Percentiles rank a stretch among this genome's conserved stretches.
Conservation (phyloP, 129 eudicot genomes). For the Lactuca sativa region DNA sequence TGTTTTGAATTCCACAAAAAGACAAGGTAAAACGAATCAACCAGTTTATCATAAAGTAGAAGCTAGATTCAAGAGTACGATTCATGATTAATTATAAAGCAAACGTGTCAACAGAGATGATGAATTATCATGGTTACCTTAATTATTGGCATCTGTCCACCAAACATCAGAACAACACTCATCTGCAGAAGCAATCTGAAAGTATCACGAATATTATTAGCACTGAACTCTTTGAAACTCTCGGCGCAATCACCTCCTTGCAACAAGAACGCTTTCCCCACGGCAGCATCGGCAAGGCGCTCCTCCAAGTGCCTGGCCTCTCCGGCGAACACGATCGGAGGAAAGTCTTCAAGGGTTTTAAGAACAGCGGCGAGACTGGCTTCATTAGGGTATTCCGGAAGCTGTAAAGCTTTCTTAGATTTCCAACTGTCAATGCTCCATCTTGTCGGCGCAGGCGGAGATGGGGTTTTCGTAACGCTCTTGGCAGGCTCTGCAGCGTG, state of each 20-base stretch:
- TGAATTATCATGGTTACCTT: slow-evolving; percentile 32
- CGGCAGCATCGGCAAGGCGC: slow-evolving; percentile 60
- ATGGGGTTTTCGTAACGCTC: slow-evolving; percentile 19
- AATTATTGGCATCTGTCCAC: slow-evolving; percentile 65
- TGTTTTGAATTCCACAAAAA: neutral
- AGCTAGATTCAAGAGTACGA: neutral
- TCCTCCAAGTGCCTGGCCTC: slow-evolving; percentile 69
- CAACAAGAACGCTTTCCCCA: slow-evolving; percentile 56
- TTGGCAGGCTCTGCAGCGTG: slow-evolving; percentile 59
- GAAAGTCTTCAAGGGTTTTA: slow-evolving; percentile 54
- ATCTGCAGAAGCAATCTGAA: slow-evolving; percentile 60
- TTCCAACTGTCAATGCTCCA: slow-evolving; percentile 64
- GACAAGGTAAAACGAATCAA: neutral
- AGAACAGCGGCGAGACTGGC: slow-evolving; percentile 45
- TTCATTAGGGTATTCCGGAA: slow-evolving; percentile 59
- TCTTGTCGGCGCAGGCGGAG: slow-evolving; percentile 16
- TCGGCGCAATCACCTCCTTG: slow-evolving; percentile 76
- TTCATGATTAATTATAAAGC: neutral
- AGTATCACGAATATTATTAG: slow-evolving; percentile 59
- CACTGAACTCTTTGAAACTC: slow-evolving; percentile 72
- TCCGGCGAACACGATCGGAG: slow-evolving; percentile 67
- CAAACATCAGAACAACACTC: slow-evolving; percentile 70
- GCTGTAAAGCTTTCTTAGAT: slow-evolving; percentile 56
- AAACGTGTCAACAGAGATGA: neutral
- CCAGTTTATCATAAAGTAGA: neutral